Conservation (phyloP, 495 filamentous ascomycete species). For the Aspergillus cristatus region DNA sequence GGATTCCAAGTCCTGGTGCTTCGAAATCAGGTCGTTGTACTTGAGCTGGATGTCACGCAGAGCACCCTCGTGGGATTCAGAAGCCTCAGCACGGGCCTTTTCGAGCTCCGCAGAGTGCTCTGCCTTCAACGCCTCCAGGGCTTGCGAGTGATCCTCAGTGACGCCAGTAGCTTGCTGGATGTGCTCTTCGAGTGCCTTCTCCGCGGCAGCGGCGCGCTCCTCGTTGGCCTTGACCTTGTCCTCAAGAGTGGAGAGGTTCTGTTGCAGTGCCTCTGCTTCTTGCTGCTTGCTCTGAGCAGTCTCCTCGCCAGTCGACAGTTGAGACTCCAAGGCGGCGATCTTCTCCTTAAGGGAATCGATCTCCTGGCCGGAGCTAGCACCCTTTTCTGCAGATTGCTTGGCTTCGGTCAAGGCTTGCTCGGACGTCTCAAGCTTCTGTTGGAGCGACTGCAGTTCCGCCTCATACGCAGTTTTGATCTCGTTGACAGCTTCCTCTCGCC, state of each 20-base stretch:
- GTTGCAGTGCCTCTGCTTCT: conserved; percentile 28
- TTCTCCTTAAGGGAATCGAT: conserved; percentile 35
- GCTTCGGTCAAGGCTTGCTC: conserved; percentile 26
- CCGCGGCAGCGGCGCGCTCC: conserved; percentile 27
- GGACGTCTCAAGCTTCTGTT: conserved; percentile 24
- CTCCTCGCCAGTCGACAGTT: conserved; percentile 25
- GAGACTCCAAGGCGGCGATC: conserved; percentile 29
- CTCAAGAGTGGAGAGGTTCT: conserved; percentile 26
- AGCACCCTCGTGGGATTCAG: conserved; percentile 22
- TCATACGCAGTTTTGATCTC: conserved; percentile 33
- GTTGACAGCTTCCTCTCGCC: conserved; percentile 18
- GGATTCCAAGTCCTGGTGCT: conserved; percentile 26
- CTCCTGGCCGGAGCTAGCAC: conserved; percentile 27
- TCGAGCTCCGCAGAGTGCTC: conserved; percentile 27
- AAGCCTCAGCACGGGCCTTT: conserved; percentile 17
- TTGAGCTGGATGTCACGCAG: conserved; percentile 31
- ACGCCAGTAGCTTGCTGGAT: conserved; percentile 14
- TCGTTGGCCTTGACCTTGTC: conserved; percentile 28
- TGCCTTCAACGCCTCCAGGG: conserved; percentile 22
- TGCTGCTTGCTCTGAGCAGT: conserved; percentile 30
- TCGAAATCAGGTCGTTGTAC: conserved; percentile 27
- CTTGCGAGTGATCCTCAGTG: conserved; percentile 24
- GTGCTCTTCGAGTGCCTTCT: conserved; percentile 24
- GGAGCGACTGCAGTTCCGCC: conserved; percentile 22
- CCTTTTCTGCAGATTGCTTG: conserved; percentile 29